phyloP scores from a whole-genome alignment of 306 rosid genomes.

The Acmispon strigosus region DNA sequence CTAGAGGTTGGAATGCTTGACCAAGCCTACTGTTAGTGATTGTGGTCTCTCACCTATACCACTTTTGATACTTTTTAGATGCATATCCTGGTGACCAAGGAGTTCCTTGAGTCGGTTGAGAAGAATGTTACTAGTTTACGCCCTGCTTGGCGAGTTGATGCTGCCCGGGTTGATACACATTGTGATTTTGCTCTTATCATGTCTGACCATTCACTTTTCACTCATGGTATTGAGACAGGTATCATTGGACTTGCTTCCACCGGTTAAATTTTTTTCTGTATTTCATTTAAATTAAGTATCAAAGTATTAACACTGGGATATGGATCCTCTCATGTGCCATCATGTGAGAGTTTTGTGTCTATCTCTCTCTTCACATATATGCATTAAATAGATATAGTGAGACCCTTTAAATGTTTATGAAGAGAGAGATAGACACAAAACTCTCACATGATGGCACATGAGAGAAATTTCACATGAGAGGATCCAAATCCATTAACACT shows the following conservation, averaged over 20 bases:
- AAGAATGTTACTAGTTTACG: conserved; percentile 49
- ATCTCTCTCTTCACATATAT: no score
- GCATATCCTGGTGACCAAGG: conserved; percentile 51
- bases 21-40: not conserved
- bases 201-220: conserved; percentile 82
- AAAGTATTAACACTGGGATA: not conserved
- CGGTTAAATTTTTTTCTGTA: not conserved
- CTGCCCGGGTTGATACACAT: conserved; percentile 48
- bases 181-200: conserved; percentile 63
- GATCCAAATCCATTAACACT: no score
- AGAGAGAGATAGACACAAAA: no score
- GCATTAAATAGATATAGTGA: no score
- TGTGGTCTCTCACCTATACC: conserved; percentile 16
- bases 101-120: conserved; percentile 63
- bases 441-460: no score
- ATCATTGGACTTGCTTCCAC: conserved; percentile 10
- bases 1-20: no score
- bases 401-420: no score
- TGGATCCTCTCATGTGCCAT: no score
- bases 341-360: no score
- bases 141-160: conserved; percentile 69
- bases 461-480: no score
- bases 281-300: not conserved
- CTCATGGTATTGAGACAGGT: conserved; percentile 38
- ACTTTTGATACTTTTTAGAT: conserved; percentile 34